These are phyloP conservation scores for Solanum chacoense DNA, from an alignment of 305 asterid species.

Conservation along the genomic window DNA sequence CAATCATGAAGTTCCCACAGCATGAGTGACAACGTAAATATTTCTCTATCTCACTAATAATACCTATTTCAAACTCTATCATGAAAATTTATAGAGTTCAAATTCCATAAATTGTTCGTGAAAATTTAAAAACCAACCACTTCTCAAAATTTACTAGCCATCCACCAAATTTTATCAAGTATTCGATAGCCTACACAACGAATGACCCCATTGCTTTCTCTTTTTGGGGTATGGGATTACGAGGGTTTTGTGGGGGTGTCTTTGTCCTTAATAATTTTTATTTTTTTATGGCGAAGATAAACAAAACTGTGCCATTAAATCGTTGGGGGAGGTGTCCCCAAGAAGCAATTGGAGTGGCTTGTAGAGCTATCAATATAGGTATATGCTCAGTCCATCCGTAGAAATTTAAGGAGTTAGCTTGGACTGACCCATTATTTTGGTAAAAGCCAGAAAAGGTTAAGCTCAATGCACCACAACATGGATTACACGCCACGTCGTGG, in stretches of 20 bases:
- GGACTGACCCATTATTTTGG: neutral
- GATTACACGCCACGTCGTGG: neutral
- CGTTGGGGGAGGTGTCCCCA: neutral
- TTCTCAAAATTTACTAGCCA: neutral
- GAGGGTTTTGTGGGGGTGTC: neutral
- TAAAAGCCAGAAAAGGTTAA: neutral
- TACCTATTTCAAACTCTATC: neutral
- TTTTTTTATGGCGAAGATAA: neutral
- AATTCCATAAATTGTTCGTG: neutral
- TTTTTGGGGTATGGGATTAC: neutral
- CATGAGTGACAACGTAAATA: neutral
- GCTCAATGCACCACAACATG: neutral
- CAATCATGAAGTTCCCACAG: neutral
- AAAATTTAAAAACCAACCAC: neutral
- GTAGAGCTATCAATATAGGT: neutral
- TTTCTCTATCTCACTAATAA: neutral
- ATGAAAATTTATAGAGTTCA: neutral
- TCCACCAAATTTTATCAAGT: neutral
- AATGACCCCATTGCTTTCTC: neutral
- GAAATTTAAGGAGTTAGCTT: neutral
- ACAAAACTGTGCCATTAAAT: neutral
- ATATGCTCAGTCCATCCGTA: neutral
- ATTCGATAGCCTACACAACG: neutral
- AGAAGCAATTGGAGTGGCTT: neutral
- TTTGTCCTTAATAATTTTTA: neutral